Evolutionary conservation across 352 stramenopile species (phyloP), one percentile per base, ranked within the genome.

Genomic region (Globisporangium echinulatum): DNA sequence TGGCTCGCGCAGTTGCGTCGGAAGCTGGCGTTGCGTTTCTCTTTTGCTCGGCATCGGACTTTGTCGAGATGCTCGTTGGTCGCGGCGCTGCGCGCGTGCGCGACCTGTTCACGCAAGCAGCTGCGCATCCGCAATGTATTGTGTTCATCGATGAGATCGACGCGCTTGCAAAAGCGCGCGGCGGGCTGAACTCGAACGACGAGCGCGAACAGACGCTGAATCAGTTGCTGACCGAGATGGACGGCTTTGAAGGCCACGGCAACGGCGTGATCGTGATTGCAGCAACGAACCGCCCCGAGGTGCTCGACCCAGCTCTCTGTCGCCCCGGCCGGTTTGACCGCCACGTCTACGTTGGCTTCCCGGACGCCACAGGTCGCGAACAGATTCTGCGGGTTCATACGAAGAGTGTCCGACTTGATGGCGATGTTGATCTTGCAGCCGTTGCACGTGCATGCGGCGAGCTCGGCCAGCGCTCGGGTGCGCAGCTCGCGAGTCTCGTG

Each of bases 111-210:
- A 92, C 77, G 25, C 88, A 98, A 69, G 95, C 94, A 3, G 89
- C 92, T 65, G 95, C 98, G 78, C 72, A 98, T 83, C 64, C 90
- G 38, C 94, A 95, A 36, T 99, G 94, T 64, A 98, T 99, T 65
- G 97, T 99, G 66, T 99, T 99, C 69, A 98, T 99, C 64, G 96
- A 98, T 71, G 96, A 98, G 62, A 97, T 98, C 66, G 96, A 98
- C 79, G 93, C 96, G 25, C 75, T 98, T 13, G 84, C 85, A 25
- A 92, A 92, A 54, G 82, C 82, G 0, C 75, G 89, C n/a, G 85
- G 87, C 9, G 88, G 88, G 1, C 68, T 96, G 46, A 94, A 92
- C 66, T 90, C 82, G 48, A 98, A 98, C 67, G 95, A 98, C 71
- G 95, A 98, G 67, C 87, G 94, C 47, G 95, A 98, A 64, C 93